Percentiles rank a stretch among this genome's conserved stretches.
phyloP scores from a whole-genome alignment of 441 rosid genomes.

The Rhodomyrtus psidioides region DNA sequence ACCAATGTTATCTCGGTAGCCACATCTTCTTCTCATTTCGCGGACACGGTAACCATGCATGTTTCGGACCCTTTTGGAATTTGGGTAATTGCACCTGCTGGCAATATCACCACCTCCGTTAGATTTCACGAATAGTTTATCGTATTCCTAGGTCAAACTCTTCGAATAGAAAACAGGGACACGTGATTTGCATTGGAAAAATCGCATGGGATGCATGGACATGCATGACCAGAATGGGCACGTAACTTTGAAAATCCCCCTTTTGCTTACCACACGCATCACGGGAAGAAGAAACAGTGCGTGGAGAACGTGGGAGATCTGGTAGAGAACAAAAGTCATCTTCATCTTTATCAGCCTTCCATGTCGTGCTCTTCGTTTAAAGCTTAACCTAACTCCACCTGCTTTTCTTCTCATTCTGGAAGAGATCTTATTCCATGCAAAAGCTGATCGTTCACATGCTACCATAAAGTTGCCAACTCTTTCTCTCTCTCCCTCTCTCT shows the following conservation, averaged over 20 bases:
- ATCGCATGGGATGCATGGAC: background rate
- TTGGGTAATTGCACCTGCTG: background rate
- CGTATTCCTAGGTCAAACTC: background rate
- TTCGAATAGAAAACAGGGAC: background rate
- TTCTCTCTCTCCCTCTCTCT: background rate
- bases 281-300: background rate
- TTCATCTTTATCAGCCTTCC: background rate
- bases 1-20: background rate
- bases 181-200: background rate
- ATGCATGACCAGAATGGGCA: background rate
- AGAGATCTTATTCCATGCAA: conserved; percentile 4
- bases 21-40: background rate
- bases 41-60: background rate
- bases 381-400: background rate
- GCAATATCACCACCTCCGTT: background rate
- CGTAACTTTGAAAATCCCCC: background rate
- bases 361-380: background rate
- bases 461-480: background rate
- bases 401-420: background rate
- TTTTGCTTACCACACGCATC: background rate
- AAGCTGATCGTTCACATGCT: conserved; percentile 6
- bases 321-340: background rate
- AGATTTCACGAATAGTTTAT: background rate
- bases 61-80: background rate
- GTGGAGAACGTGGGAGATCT: background rate